phyloP scores from a whole-genome alignment of 1,284 basidiomycete genomes.

The Ustilago nuda region DNA sequence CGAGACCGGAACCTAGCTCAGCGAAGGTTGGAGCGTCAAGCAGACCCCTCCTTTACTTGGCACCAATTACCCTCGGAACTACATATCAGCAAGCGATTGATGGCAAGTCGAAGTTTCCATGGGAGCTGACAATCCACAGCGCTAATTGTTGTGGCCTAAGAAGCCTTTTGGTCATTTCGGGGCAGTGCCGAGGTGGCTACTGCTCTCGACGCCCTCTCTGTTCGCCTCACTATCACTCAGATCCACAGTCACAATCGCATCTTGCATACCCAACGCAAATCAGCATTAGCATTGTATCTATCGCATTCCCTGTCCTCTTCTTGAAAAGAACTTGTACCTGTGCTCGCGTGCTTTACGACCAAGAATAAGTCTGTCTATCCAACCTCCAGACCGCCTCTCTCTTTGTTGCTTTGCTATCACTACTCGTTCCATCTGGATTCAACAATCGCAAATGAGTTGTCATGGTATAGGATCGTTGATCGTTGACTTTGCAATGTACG shows the following conservation, averaged over 20 bases:
- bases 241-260: background rate
- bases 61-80: too few relatives aligned
- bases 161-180: too few relatives aligned
- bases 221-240: background rate
- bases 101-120: too few relatives aligned
- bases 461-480: constrained; percentile 61
- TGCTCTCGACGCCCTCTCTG: background rate
- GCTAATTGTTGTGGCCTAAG: too few relatives aligned
- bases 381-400: constrained; percentile 59
- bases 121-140: too few relatives aligned
- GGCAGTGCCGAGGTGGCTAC: background rate
- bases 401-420: constrained; percentile 16
- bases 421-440: constrained; percentile 31
- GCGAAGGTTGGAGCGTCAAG: background rate
- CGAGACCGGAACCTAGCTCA: too few relatives aligned
- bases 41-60: too few relatives aligned
- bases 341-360: constrained; percentile 25
- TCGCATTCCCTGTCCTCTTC: background rate
- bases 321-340: background rate
- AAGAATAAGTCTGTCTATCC: constrained; percentile 66
- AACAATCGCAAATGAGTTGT: constrained; percentile 37
- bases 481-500: constrained; percentile 62
- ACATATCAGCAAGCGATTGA: too few relatives aligned
- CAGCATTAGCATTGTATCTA: background rate
- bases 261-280: background rate